Evolutionary conservation across 2,329 filamentous ascomycete genomes (phyloP), one percentile per base, ranked within the genome.

Genomic region (Aciculosporium take): DNA sequence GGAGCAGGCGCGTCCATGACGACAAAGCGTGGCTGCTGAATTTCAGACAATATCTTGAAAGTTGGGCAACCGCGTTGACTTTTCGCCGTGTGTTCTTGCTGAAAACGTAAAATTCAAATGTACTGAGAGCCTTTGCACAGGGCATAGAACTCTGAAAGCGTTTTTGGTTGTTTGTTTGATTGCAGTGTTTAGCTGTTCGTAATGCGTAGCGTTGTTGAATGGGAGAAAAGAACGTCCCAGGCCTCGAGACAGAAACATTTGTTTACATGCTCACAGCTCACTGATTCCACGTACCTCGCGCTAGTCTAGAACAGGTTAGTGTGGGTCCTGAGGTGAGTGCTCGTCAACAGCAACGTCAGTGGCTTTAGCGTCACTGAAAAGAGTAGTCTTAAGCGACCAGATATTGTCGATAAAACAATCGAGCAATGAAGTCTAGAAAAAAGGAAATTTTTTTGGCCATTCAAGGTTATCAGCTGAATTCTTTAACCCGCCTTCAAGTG

Each of bases 1-100:
- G 33, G 45, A 37, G 45, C 32, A 33, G 38, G 42, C 32, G 25
- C 45, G 47, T 49, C 46, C 48, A 50, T 50, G 39, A 41, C 41
- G 37, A 25, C 39, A 35, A 39, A 24, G 25, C 33, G 40, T 34
- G 43, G 35, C 21, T 43, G 43, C 40, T 40, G 40, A 27, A 25
- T 21, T 33, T 24, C 35, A 45, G 37, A 37, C 33, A 29, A 24
- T 39, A 36, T 32, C 37, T 35, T 28, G 39, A 40, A 39, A 42
- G 25, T 25, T 5, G 40, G 43, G 40, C 37, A 43, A 37, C 32
- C 37, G 43, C 43, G 43, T 43, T 39, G 40, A 21, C 20, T 36
- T 31, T 17, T 20, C 8, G 24, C 34, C 39, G 37, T 20, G 17
- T 24, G 33, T 35, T 40, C 29, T 33, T 43, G 37, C 27, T 15